Evolutionary conservation across 139 green algal species (phyloP).

Genomic region (Mesotaenium endlicherianum): DNA sequence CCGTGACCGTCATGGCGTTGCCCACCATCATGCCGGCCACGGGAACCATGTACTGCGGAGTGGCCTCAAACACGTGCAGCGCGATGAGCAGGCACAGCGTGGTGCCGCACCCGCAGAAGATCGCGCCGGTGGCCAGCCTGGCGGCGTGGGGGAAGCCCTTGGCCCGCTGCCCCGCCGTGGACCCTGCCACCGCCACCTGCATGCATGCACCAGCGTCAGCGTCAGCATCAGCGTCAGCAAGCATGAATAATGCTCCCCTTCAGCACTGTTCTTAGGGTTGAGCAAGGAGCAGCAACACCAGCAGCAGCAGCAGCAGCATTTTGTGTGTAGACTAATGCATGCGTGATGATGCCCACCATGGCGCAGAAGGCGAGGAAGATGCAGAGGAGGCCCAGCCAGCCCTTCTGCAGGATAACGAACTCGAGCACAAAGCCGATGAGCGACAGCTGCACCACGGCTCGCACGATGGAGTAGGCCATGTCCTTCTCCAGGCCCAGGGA

Average conservation of each 20-base stretch:
- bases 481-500: constrained; percentile 26
- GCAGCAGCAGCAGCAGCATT: too few relatives aligned
- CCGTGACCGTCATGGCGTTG: constrained; percentile 45
- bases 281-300: too few relatives aligned
- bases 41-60: constrained; percentile 40
- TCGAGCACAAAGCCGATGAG: constrained; percentile 41
- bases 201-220: too few relatives aligned
- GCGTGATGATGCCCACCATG: constrained; percentile 32
- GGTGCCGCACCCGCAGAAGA: background rate
- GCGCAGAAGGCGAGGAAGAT: constrained; percentile 24
- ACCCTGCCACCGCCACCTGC: constrained; percentile 16
- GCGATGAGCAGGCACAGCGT: constrained; percentile 1
- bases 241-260: too few relatives aligned
- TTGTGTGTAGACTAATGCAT: too few relatives aligned
- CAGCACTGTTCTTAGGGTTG: too few relatives aligned
- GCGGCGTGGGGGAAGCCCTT: background rate
- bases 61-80: constrained; percentile 20
- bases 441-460: constrained; percentile 35
- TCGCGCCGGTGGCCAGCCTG: background rate
- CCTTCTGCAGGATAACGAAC: constrained; percentile 19
- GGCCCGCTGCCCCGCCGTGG: constrained; percentile 34
- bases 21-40: constrained; percentile 42
- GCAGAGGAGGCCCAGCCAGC: background rate
- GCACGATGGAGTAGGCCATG: constrained; percentile 11
- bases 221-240: too few relatives aligned